Percentiles rank a stretch among this genome's conserved stretches.
phyloP scores from a whole-genome alignment of 148 eudicot genomes.

The Silene uniflora region DNA sequence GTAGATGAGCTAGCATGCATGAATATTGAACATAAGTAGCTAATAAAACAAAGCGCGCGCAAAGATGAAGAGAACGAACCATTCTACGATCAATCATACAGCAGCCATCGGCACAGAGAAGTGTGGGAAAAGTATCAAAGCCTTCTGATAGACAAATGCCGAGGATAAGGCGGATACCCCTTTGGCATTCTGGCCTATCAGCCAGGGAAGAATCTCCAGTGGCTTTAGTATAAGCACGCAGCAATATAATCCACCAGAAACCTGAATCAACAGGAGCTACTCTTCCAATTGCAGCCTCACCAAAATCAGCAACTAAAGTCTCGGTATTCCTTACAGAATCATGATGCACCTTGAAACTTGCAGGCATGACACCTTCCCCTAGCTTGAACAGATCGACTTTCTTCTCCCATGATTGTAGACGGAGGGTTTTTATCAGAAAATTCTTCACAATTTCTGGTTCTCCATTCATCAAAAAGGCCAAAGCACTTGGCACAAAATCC shows the following conservation, averaged over 20 bases:
- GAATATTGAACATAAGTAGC: background rate
- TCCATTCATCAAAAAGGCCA: slow-evolving; percentile 58
- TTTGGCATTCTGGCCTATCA: slow-evolving; percentile 51
- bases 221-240: slow-evolving; percentile 54
- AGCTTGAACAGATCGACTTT: slow-evolving; percentile 48
- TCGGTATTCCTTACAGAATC: slow-evolving; percentile 37
- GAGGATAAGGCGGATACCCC: slow-evolving; percentile 56
- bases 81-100: slow-evolving; percentile 62
- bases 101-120: slow-evolving; percentile 58
- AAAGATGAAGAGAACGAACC: slow-evolving; percentile 34
- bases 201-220: slow-evolving; percentile 55
- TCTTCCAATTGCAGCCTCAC: slow-evolving; percentile 57
- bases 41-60: background rate
- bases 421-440: slow-evolving; percentile 49
- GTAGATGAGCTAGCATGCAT: background rate
- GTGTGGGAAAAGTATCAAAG: slow-evolving; percentile 58
- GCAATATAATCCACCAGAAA: slow-evolving; percentile 62
- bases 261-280: slow-evolving; percentile 66
- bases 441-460: slow-evolving; percentile 60
- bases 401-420: slow-evolving; percentile 56
- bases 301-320: slow-evolving; percentile 48
- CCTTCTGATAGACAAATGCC: slow-evolving; percentile 53
- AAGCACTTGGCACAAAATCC: slow-evolving; percentile 84
- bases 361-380: slow-evolving; percentile 60
- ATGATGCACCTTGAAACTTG: slow-evolving; percentile 45